phyloP scores from a whole-genome alignment of 164 flowering plant species.

The Umbilicus rupestris region DNA sequence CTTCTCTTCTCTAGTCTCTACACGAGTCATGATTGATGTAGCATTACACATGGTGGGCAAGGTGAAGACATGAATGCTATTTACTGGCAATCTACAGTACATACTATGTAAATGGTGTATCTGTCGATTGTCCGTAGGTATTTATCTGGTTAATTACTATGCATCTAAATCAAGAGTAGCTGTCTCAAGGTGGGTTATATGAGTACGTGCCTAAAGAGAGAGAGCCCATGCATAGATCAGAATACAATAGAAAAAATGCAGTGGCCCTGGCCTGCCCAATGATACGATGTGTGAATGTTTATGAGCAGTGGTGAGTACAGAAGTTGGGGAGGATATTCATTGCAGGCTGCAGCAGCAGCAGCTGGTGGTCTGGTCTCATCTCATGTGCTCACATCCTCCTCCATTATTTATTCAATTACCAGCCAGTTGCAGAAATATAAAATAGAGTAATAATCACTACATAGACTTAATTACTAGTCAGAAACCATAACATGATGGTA shows the following conservation, averaged over 20 bases:
- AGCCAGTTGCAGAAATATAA: neutral
- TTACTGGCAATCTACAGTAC: neutral
- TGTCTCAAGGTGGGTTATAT: slow-evolving; percentile 4
- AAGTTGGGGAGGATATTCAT: slow-evolving; percentile 2
- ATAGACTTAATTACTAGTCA: neutral
- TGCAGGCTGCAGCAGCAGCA: neutral
- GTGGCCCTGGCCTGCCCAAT: slow-evolving; percentile 4
- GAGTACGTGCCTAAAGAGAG: neutral
- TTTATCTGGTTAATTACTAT: neutral
- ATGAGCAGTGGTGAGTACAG: slow-evolving; percentile 3
- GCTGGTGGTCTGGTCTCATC: neutral
- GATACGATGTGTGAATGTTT: neutral
- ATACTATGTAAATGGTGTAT: neutral
- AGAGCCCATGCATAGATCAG: neutral
- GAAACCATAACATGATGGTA: neutral
- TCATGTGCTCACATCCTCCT: neutral
- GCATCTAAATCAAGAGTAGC: neutral
- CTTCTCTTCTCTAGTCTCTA: no score
- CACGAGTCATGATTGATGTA: neutral
- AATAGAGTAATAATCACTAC: neutral
- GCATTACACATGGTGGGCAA: neutral
- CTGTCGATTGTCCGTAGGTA: neutral
- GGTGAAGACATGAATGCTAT: neutral
- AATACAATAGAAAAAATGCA: neutral
- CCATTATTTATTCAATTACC: neutral